Conservation (phyloP, 1,284 basidiomycete genomes). For the Veloboletus limbatus region DNA sequence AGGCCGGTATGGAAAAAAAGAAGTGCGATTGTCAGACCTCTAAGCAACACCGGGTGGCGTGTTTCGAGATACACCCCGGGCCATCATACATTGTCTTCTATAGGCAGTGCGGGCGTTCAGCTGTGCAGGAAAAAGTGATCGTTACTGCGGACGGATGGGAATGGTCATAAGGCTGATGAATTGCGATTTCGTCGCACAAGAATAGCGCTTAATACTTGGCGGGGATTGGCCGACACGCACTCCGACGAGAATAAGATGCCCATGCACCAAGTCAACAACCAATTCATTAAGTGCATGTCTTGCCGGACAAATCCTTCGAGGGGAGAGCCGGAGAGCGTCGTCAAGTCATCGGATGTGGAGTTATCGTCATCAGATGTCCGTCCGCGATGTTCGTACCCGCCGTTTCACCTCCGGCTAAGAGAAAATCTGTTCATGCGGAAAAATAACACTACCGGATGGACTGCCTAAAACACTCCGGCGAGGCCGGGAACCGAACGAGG, state of each 20-base stretch:
- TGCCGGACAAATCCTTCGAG: neutral
- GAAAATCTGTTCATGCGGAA: neutral
- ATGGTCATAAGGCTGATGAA: neutral
- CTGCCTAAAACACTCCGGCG: neutral
- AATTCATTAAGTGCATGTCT: neutral
- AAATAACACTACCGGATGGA: neutral
- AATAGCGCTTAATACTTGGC: conserved; percentile 3
- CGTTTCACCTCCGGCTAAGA: neutral
- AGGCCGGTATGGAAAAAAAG: neutral
- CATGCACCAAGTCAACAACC: neutral
- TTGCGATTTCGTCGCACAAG: neutral
- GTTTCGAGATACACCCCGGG: neutral
- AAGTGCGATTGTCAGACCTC: neutral
- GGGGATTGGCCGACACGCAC: neutral
- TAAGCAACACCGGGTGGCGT: neutral
- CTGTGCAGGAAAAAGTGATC: neutral
- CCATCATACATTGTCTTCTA: neutral
- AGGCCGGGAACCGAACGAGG: neutral
- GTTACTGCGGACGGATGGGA: neutral
- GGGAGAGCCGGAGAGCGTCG: neutral
- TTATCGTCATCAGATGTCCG: neutral
- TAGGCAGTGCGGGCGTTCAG: neutral
- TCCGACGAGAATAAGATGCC: conserved; percentile 8
- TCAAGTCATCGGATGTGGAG: neutral
- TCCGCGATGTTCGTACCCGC: neutral